A percentile compares a stretch with the other conserved stretches of the same genome.
Conservation (phyloP, 495 filamentous ascomycete genomes). For the Corynascus novoguineensis region DNA sequence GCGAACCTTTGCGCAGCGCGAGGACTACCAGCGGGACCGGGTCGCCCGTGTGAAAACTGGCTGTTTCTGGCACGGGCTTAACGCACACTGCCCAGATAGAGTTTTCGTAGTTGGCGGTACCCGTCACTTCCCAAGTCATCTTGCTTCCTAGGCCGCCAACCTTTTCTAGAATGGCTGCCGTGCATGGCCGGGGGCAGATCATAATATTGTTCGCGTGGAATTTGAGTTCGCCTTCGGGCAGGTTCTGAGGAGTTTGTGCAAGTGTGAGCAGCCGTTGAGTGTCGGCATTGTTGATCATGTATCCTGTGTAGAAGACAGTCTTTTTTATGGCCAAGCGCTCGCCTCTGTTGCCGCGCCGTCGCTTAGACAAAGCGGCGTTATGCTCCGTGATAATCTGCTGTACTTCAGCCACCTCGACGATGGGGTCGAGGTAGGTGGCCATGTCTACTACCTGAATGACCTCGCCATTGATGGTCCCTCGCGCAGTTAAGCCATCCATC, state of each 20-base stretch:
- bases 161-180: slow-evolving; percentile 62
- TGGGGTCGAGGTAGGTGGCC: slow-evolving; percentile 70
- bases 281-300: slow-evolving; percentile 67
- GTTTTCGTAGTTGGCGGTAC: slow-evolving; percentile 66
- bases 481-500: slow-evolving; percentile 30
- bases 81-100: slow-evolving; percentile 82
- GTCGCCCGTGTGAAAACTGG: slow-evolving; percentile 68
- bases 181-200: slow-evolving; percentile 70
- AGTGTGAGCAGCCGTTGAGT: slow-evolving; percentile 64
- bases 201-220: slow-evolving; percentile 86
- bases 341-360: slow-evolving; percentile 25
- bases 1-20: slow-evolving; percentile 62
- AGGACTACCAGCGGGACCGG: slow-evolving; percentile 68
- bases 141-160: slow-evolving; percentile 80
- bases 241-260: slow-evolving; percentile 54
- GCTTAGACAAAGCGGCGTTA: slow-evolving; percentile 50
- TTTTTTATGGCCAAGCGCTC: slow-evolving; percentile 67
- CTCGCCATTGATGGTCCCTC: slow-evolving; percentile 64
- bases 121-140: slow-evolving; percentile 76
- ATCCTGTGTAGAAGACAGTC: slow-evolving; percentile 90
- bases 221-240: slow-evolving; percentile 61
- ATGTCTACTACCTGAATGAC: slow-evolving; percentile 83
- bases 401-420: slow-evolving; percentile 75
- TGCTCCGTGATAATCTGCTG: slow-evolving; percentile 87
- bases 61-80: slow-evolving; percentile 59